These are phyloP conservation scores for Protea cynaroides DNA, from an alignment of 164 flowering plant species.

Conservation along the genomic window DNA sequence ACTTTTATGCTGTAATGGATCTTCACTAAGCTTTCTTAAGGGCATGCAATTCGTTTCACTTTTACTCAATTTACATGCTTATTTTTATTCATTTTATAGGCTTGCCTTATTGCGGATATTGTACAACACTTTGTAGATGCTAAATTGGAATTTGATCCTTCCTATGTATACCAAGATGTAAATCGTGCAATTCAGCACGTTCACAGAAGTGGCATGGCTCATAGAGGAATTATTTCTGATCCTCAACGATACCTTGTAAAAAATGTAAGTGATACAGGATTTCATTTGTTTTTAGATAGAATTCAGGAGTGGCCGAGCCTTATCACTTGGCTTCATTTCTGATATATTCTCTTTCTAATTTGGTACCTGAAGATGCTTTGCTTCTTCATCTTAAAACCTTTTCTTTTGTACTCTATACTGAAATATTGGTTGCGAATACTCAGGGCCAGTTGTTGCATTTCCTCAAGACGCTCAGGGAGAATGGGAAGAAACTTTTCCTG, in stretches of 20 bases:
- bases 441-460: constrained; percentile 74
- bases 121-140: constrained; percentile 95
- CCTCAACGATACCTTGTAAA: constrained; percentile 74
- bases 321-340: too few species aligned
- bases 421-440: constrained; percentile 13
- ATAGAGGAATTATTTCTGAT: constrained; percentile 70
- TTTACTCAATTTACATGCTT: constrained; percentile 4
- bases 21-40: too few species aligned
- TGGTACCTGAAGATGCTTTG: too few species aligned
- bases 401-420: constrained; percentile 1
- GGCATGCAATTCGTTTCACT: too few species aligned
- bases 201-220: constrained; percentile 86
- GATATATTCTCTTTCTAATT: too few species aligned
- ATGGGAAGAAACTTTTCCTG: constrained; percentile 88
- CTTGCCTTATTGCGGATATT: constrained; percentile 91
- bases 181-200: constrained; percentile 88
- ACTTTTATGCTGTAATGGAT: too few species aligned
- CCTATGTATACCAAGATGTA: constrained; percentile 85
- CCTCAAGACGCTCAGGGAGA: constrained; percentile 72
- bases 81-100: constrained; percentile 31
- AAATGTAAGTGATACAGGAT: constrained; percentile 52
- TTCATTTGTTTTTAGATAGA: too few species aligned
- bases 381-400: neutral
- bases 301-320: too few species aligned
- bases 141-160: constrained; percentile 86